Evolutionary conservation across 345 rosid genomes (phyloP).

Genomic region (Citrus trifoliata): DNA sequence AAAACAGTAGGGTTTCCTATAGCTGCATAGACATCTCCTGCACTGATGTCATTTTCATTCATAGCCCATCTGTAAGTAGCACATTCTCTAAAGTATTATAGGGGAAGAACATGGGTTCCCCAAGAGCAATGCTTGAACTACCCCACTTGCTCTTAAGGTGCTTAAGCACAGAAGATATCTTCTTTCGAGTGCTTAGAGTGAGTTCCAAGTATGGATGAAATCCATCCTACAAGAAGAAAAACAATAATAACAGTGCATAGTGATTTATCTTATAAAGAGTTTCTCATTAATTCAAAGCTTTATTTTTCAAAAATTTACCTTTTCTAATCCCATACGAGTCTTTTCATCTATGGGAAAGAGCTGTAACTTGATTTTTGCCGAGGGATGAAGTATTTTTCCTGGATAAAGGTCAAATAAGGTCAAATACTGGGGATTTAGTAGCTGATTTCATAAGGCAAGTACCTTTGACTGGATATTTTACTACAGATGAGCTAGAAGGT

Average conservation of each 20-base stretch:
- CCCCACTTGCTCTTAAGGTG: slow-evolving; percentile 74
- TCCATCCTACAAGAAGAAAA: slow-evolving; percentile 52
- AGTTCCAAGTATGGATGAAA: slow-evolving; percentile 91
- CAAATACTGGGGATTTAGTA: slow-evolving; percentile 11
- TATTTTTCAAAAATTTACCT: slow-evolving; percentile 37
- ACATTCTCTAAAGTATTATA: slow-evolving; percentile 28
- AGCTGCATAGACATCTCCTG: slow-evolving; percentile 56
- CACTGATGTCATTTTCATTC: slow-evolving; percentile 40
- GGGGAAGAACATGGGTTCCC: slow-evolving; percentile 62
- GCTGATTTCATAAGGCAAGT: slow-evolving; percentile 12
- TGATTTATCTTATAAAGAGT: not conserved
- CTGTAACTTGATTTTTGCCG: slow-evolving; percentile 70
- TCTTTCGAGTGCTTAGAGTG: slow-evolving; percentile 62
- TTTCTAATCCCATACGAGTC: slow-evolving; percentile 63
- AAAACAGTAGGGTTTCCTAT: slow-evolving; percentile 67
- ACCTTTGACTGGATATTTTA: slow-evolving; percentile 7
- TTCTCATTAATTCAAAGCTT: not conserved
- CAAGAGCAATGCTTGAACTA: slow-evolving; percentile 54
- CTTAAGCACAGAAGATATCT: slow-evolving; percentile 69
- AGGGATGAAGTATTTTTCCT: slow-evolving; percentile 27
- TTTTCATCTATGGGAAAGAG: slow-evolving; percentile 76
- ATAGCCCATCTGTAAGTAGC: slow-evolving; percentile 47
- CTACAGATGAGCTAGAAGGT: slow-evolving; percentile 15
- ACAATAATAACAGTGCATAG: not conserved
- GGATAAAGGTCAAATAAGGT: slow-evolving; percentile 20